Evolutionary conservation across 768 basidiomycete species (phyloP).

Genomic region (Gymnopilus dilepis): DNA sequence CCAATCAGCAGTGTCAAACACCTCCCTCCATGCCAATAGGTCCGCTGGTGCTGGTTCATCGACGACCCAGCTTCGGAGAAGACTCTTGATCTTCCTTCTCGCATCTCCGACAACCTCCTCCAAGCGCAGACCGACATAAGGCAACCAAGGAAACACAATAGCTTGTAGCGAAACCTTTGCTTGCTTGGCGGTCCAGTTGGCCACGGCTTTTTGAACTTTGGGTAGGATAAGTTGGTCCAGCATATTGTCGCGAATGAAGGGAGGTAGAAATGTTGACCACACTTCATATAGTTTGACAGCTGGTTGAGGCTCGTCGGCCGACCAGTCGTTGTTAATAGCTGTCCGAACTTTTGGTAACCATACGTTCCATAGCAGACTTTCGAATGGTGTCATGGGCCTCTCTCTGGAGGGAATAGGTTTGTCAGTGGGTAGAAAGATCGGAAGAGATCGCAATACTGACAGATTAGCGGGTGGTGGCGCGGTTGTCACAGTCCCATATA

Average conservation of each 20-base stretch:
- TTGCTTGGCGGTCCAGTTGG: conserved; percentile 78
- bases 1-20: conserved; percentile 86
- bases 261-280: conserved; percentile 88
- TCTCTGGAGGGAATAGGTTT: conserved; percentile 41
- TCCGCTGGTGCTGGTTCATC: conserved; percentile 79
- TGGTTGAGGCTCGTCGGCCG: conserved; percentile 69
- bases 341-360: conserved; percentile 97
- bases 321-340: conserved; percentile 95
- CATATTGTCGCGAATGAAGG: conserved; percentile 92
- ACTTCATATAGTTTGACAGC: conserved; percentile 85
- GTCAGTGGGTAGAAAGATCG: conserved; percentile 9
- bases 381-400: conserved; percentile 90
- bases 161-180: conserved; percentile 67
- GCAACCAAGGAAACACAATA: conserved; percentile 96
- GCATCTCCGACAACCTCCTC: conserved; percentile 90
- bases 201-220: conserved; percentile 84
- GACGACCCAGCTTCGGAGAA: conserved; percentile 77
- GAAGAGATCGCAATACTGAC: conserved; percentile 35
- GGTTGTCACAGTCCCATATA: conserved; percentile 56
- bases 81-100: conserved; percentile 79
- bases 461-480: conserved; percentile 34
- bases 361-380: conserved; percentile 90
- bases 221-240: conserved; percentile 96
- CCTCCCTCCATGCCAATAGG: conserved; percentile 79
- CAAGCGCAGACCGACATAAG: conserved; percentile 80